phyloP scores from a whole-genome alignment of 352 stramenopile genomes.

The Bremia lactucae region DNA sequence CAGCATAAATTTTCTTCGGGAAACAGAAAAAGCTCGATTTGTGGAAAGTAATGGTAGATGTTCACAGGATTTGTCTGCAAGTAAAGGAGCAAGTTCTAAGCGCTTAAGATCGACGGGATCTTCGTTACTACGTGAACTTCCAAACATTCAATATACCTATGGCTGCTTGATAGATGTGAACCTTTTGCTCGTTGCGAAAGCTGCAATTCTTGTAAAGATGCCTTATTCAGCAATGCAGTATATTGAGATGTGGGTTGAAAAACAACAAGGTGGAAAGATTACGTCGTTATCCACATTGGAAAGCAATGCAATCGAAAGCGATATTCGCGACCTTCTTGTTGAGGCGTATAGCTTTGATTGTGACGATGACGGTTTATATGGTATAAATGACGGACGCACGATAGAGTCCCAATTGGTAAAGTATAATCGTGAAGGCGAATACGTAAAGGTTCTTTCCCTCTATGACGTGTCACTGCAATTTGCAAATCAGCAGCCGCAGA shows the following conservation, averaged over 20 bases:
- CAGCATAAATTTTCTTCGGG: conserved; percentile 69
- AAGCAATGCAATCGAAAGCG: conserved; percentile 22
- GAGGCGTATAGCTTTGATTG: conserved; percentile 52
- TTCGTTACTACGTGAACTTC: neutral
- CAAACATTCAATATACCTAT: conserved; percentile 32
- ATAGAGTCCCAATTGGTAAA: conserved; percentile 60
- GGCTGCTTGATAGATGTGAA: conserved; percentile 50
- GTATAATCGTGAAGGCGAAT: conserved; percentile 58
- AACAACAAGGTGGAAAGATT: conserved; percentile 34
- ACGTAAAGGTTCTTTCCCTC: conserved; percentile 48
- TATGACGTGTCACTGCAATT: conserved; percentile 69
- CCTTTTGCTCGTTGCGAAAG: conserved; percentile 49
- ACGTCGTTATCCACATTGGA: conserved; percentile 23
- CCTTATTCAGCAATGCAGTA: conserved; percentile 85
- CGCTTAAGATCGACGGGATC: conserved; percentile 1
- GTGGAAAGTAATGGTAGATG: conserved; percentile 44
- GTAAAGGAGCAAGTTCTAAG: conserved; percentile 13
- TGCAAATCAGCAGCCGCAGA: conserved; percentile 5
- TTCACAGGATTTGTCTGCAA: conserved; percentile 1
- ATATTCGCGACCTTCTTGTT: conserved; percentile 44
- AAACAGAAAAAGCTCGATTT: conserved; percentile 63
- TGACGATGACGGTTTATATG: conserved; percentile 65
- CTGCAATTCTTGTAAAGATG: conserved; percentile 68
- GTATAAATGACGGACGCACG: conserved; percentile 64
- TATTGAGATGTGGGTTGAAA: conserved; percentile 82